Base-by-base conservation (phyloP, 2,329 filamentous ascomycete species). In the Penicillium occitanis region DNA sequence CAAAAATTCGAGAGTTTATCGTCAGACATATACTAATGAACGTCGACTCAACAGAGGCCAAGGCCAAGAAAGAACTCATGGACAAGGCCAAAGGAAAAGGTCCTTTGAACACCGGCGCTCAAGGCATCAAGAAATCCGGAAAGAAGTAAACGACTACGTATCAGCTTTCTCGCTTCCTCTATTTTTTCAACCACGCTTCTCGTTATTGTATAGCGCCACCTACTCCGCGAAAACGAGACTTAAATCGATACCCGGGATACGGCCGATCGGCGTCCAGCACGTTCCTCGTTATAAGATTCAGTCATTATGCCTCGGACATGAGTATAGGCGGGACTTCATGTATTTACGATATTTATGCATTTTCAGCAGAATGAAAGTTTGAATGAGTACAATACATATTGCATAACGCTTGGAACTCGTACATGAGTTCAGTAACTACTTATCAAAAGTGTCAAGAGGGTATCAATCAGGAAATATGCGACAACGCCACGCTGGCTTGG, bases 91-190 rank as follows among this genome's bases (percentile, higher is more conserved):
- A 90, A 74, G 91, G 91, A 79, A 96, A 96, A 83, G 94, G 94
- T 2, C 93, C 94, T 44, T 78, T 97, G 77, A 93, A 93, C 82
- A 90, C 88, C 37, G 93, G 92, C 40, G 80, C 85, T 59, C 92
- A 96, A 82, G 93, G 92, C 69, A 97, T 98, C 84, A 97, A 97
- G 89, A 97, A 97, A 88, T 95, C 91, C 69, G 93, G 93, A 80
- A 97, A 97, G 91, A 96, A 97, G 89, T 96, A 86, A 82, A 60
- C n/a, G 44, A 61, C 4, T 19, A 8, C 30, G 30, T 30, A 13
- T 25, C 10, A 22, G 14, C 35, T 25, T 22, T 17, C 13, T 51
- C 19, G 35, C 55, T 61, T 30, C 17, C 17, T 61, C 22, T 28
- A 7, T n/a, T 22, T 48, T 42, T 35, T 14, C 53, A 35, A 22